Percentiles rank a stretch among this genome's conserved stretches.
These are phyloP conservation scores for Kwoniella shivajii DNA, from an alignment of 1,284 basidiomycete species.

Conservation along the genomic window DNA sequence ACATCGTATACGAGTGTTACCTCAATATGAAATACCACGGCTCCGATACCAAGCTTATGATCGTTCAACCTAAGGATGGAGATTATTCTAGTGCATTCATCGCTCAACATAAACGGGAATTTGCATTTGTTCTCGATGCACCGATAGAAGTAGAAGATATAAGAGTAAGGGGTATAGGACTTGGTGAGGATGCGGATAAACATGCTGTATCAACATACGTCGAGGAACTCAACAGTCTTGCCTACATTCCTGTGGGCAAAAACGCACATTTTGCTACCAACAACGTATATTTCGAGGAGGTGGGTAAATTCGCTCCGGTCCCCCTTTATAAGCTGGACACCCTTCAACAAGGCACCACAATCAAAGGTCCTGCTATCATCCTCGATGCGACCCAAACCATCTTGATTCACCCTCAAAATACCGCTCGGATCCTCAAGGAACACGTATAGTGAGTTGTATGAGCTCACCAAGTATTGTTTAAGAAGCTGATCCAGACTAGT, in stretches of 20 bases:
- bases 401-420: conserved; percentile 30
- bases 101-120: conserved; percentile 44
- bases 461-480: conserved; percentile 59
- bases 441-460: conserved; percentile 53
- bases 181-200: conserved; percentile 57
- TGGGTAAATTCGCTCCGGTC: conserved; percentile 56
- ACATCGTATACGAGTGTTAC: conserved; percentile 67
- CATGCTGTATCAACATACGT: conserved; percentile 62
- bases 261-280: conserved; percentile 55
- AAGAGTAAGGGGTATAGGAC: conserved; percentile 30
- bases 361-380: conserved; percentile 45
- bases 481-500: conserved; percentile 33
- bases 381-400: conserved; percentile 49
- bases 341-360: conserved; percentile 34
- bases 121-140: conserved; percentile 41
- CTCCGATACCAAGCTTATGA: conserved; percentile 45
- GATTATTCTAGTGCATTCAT: conserved; percentile 34
- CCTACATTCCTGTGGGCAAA: conserved; percentile 66
- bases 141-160: conserved; percentile 42
- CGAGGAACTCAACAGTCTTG: conserved; percentile 31
- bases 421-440: conserved; percentile 11
- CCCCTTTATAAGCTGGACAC: conserved; percentile 61
- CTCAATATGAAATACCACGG: conserved; percentile 45
- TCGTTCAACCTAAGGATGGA: conserved; percentile 34
- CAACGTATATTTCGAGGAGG: conserved; percentile 39